A percentile compares a stretch with the other conserved stretches of the same genome.
Conservation (phyloP, 2,329 filamentous ascomycete genomes). For the Myriangium duriaei region DNA sequence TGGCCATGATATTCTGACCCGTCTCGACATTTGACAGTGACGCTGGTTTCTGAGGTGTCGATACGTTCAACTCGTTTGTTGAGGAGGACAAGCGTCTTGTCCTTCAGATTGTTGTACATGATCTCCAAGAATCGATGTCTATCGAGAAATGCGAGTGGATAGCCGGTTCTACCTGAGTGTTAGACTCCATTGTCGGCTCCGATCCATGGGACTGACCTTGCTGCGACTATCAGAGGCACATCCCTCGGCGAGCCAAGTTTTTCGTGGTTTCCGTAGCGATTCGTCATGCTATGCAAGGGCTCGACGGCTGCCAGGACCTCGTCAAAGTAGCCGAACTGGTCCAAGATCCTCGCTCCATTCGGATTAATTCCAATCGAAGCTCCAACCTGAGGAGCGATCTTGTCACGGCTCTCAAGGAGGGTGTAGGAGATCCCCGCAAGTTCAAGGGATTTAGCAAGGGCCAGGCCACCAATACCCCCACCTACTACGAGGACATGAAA, state of each 20-base stretch:
- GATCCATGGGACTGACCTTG: slow-evolving; percentile 6
- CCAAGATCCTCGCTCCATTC: slow-evolving; percentile 33
- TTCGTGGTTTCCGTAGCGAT: no score
- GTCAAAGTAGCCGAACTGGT: slow-evolving; percentile 36
- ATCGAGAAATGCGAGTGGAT: slow-evolving; percentile 18
- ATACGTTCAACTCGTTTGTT: slow-evolving; percentile 7
- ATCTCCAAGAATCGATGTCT: slow-evolving; percentile 18
- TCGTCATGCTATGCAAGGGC: not conserved
- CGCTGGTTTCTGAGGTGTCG: slow-evolving; percentile 1
- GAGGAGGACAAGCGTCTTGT: slow-evolving; percentile 13
- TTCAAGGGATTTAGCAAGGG: slow-evolving; percentile 36
- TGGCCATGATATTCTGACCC: slow-evolving; percentile 15
- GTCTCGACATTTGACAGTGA: slow-evolving; percentile 9
- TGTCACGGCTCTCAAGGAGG: slow-evolving; percentile 32
- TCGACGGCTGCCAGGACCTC: slow-evolving; percentile 15
- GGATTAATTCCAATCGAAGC: slow-evolving; percentile 36
- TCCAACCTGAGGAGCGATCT: slow-evolving; percentile 35
- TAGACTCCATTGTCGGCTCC: no score
- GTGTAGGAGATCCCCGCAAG: slow-evolving; percentile 35
- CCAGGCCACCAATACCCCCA: slow-evolving; percentile 36
- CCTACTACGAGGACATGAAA: slow-evolving; percentile 37
- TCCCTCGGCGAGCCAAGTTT: no score
- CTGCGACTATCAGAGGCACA: slow-evolving; percentile 1
- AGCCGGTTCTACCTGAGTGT: slow-evolving; percentile 13
- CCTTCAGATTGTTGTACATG: slow-evolving; percentile 14